Evolutionary conservation across 306 rosid species (phyloP), one percentile per base, ranked within the genome.

Genomic region (Begonia fuchsioides): DNA sequence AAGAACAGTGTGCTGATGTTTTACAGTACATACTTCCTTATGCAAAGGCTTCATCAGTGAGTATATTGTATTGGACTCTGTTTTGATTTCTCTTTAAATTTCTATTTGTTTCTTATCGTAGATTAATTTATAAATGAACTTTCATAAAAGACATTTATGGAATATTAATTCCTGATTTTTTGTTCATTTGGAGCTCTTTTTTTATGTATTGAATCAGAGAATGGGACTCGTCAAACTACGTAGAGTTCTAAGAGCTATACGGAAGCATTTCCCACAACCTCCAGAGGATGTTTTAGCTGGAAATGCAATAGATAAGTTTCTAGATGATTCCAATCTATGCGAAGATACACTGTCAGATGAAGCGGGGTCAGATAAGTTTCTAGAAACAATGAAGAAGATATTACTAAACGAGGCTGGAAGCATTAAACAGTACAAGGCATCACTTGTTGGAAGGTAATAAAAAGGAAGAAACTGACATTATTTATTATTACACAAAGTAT

Each of bases 261-360:
- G 87, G 62, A 90, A 81, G 66, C 94, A 84, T 70, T 84, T 90
- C 75, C 67, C 67, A 44, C 79, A 81, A 62, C 97, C 97, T 53
- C 95, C 95, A 40, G 94, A 84, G 60, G 94, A 84, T 47, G 58
- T 84, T 49, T 72, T 90, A 70, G 66, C 74, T 56, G 93, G 93
- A 66, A 90, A 79, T 65, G 78, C 88, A 49, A 75, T 90, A 53
- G 97, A 84, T 20, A 74, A 72, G 76, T 90, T 90, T 78, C 69
- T 90, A 52, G 90, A 90, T 67, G 92, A 90, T 76, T 77, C 75
- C 65, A 63, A 65, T 65, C 65, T 90, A 54, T 81, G 94, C 49
- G 97, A 90, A 84, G 92, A 90, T 58, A 75, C 79, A 69, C 94
- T 90, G 65, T 84, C 95, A n/a, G 95, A 81, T 32, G 97, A 84